Percentiles rank a stretch among this genome's conserved stretches.
Conservation (phyloP, 2,329 filamentous ascomycete genomes). For the Hyphodiscus sp. region DNA sequence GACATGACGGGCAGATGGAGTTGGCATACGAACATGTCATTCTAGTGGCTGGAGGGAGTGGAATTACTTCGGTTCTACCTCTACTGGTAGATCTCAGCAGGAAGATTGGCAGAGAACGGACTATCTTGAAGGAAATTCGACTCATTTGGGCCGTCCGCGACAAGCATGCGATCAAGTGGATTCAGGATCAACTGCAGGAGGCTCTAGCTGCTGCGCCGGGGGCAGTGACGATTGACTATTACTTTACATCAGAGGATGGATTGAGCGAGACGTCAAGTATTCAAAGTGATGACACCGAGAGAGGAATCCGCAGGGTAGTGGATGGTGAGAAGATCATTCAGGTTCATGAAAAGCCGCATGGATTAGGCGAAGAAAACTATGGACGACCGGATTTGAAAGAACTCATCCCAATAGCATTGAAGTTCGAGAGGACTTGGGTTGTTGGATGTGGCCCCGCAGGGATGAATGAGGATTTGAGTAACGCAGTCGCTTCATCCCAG, state of each 20-base stretch:
- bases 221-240: not conserved
- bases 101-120: conserved; percentile 1
- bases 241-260: not conserved
- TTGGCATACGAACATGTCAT: conserved; percentile 15
- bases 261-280: not conserved
- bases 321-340: not conserved
- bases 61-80: conserved; percentile 16
- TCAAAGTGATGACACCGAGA: not conserved
- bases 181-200: conserved; percentile 4
- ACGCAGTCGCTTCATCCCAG: conserved; percentile 18
- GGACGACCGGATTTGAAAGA: conserved; percentile 1
- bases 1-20: conserved; percentile 5
- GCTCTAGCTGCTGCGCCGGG: not conserved
- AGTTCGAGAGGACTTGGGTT: not conserved
- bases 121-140: conserved; percentile 2
- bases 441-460: conserved; percentile 17
- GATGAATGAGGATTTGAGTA: conserved; percentile 21
- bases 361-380: not conserved
- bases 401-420: not conserved
- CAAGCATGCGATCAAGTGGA: conserved; percentile 6
- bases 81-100: conserved; percentile 10
- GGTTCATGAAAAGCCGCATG: not conserved
- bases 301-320: not conserved
- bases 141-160: conserved; percentile 16
- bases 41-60: conserved; percentile 19